Base-by-base conservation (phyloP, 2,329 filamentous ascomycete genomes). In the Clonostachys sp. region DNA sequence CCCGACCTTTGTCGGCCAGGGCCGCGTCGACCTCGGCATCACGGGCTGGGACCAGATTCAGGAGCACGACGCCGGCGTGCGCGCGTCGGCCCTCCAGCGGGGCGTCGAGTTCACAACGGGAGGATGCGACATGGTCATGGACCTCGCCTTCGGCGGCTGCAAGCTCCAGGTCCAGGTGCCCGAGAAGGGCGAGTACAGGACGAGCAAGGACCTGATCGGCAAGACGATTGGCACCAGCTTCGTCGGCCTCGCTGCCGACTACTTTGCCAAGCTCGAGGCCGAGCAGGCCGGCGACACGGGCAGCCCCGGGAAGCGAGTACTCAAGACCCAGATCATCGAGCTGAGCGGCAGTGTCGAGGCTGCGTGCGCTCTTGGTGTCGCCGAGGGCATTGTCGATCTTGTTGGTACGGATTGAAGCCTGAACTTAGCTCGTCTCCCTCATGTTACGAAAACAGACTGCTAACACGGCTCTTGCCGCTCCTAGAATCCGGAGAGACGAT, bases 101-200 rank as follows among this genome's bases (percentile, higher is more conserved):
- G 68, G 72, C 39, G 71, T 73, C 50, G 66, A 64, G 17, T 64
- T 61, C 20, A 68, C 70, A 44, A 67, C 70, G 24, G 74, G 78
- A 4, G 83, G 83, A 48, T 91, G 94, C 48, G 88, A 94, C 59
- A 89, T 94, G 59, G 79, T 99, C 44, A 77, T 99, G 71, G 89
- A 96, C 57, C 79, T 99, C 16, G 89, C 85, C 34, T 99, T 99
- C 63, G 94, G 94, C 41, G 77, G 74, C 52, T 99, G 94, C 75
- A 92, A 87, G 70, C 78, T 99, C 58, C 92, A 97, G 72, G 91
- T 97, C n/a, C 94, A 99, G 69, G 91, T 95, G 2, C 94, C 94
- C 0, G 84, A 88, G 61, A 92, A 94, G 65, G 92, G 94, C 45
- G 61, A 72, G 46, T 84, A 94, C 60, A 68, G 66, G 41, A 78